Base-by-base conservation (phyloP, 148 eudicot species). In the Oxyria digyna region DNA sequence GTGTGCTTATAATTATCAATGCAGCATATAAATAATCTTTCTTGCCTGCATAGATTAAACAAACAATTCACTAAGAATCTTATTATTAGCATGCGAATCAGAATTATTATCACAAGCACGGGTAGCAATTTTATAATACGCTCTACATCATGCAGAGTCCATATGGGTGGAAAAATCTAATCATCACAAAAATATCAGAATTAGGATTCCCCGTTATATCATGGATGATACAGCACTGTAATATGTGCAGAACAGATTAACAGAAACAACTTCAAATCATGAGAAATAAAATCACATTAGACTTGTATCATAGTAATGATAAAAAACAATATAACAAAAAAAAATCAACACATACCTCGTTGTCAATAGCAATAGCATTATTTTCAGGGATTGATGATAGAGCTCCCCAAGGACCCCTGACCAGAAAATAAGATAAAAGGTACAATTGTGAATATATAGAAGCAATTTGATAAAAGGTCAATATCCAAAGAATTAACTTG, bases 341-440 rank as follows among this genome's bases (percentile, higher is more conserved):
- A 6, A 29, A 29, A 59, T 13, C 20, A 29, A 8, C 11, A 31
- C 38, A 15, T 71, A 93, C 98, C 98, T 86, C 80, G 67, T 77
- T 33, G 67, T 90, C 87, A 63, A 90, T 85, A 68, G 98, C 98
- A 76, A 94, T 87, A 49, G 96, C 89, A 78, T 94, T 94, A 76
- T 80, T 94, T 76, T 94, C 98, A 23, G 98, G 96, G 64, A 94
- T 84, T 12, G 98, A 96, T 73, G 98, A 90, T 71, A 88, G 86
- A 71, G 98, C 85, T 74, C 77, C 82, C 98, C 98, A 94, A 67
- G 97, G 98, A 62, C 98, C 97, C 77, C 98, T 93, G 83, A 33
- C 38, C 32, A 70, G 24, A 72, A 20, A 32, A 76, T 63, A 68
- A 72, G 67, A 57, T 20, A 74, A 57, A 45, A 67, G 20, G 15